Evolutionary conservation across 345 rosid genomes (phyloP), one percentile per base, ranked within the genome.

Genomic region (Aquilaria yunnanensis): DNA sequence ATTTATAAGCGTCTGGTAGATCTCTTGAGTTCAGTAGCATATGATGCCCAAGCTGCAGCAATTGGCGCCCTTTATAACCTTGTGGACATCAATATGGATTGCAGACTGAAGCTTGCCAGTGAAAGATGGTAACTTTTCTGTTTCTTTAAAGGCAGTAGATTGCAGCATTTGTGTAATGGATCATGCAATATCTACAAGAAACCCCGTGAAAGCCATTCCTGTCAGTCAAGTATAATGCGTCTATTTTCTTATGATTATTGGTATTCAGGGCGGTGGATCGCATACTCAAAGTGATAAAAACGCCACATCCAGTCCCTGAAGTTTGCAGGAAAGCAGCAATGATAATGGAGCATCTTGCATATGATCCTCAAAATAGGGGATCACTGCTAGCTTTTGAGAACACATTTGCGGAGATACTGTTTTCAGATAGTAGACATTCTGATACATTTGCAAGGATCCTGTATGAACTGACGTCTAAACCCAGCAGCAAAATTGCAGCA

Each of bases 51-150:
- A 83, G 97, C 96, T 12, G 97, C 97, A 59, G 91, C 96, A 54
- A 82, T 94, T 64, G 97, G 99, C 14, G 99, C 99, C 29, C 87
- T 94, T 14, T 90, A 94, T 72, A 94, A 90, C 77, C 96, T 94
- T 51, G 89, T 86, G 43, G 99, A 94, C 67, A 91, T 90, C 60
- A 88, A 90, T 72, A 79, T 94, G 96, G 99, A 94, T 77, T 88
- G 97, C 80, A 83, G 89, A 77, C 73, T 94, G 83, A 94, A 94
- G 88, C 97, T 94, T 54, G 99, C 97, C 12, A 75, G 79, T 66
- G 99, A 94, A 72, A 76, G 99, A 90, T 94, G 99, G 99, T 90
- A 67, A 66, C 41, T 45, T 51, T 51, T 14, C 13, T 48, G 29
- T 72, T 31, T 33, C 11, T 33, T 6, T 2, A 54, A 63, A 14